Percentiles rank a stretch among this genome's conserved stretches.
These are phyloP conservation scores for Colletotrichum spinosum DNA, from an alignment of 2,329 filamentous ascomycete genomes.

Conservation along the genomic window DNA sequence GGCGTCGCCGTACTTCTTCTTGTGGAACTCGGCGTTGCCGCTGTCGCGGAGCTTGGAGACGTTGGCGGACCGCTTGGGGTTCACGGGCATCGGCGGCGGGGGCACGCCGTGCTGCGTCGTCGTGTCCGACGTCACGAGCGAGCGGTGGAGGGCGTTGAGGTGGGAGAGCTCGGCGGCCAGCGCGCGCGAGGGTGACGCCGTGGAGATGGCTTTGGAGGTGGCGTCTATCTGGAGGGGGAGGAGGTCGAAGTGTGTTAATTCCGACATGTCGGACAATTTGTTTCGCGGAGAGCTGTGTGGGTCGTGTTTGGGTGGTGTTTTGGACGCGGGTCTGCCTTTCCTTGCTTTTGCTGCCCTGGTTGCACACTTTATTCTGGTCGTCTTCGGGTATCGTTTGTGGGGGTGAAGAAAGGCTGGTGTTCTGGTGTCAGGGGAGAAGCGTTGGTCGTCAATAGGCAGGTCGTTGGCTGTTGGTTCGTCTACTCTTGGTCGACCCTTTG, in stretches of 20 bases:
- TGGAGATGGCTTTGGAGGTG: slow-evolving; percentile 79
- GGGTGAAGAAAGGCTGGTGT: neutral
- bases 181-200: slow-evolving; percentile 58
- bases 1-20: slow-evolving; percentile 79
- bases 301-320: slow-evolving; percentile 1
- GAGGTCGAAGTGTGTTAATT: slow-evolving; percentile 80
- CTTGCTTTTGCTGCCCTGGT: neutral
- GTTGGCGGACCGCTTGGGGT: slow-evolving; percentile 89
- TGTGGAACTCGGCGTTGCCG: slow-evolving; percentile 86
- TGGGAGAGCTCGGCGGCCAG: slow-evolving; percentile 75
- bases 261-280: slow-evolving; percentile 57
- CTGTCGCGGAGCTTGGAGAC: slow-evolving; percentile 92
- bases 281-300: too few species aligned
- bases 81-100: slow-evolving; percentile 88
- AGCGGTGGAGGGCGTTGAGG: slow-evolving; percentile 83
- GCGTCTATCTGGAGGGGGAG: slow-evolving; percentile 86
- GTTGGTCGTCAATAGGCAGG: neutral
- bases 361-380: neutral
- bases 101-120: slow-evolving; percentile 72
- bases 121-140: slow-evolving; percentile 72
- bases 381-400: slow-evolving; percentile 17
- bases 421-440: neutral
- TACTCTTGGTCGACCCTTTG: neutral
- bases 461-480: slow-evolving; percentile 25
- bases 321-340: neutral